Base-by-base conservation (phyloP, 306 rosid genomes). In the Vachellia pachyceras region DNA sequence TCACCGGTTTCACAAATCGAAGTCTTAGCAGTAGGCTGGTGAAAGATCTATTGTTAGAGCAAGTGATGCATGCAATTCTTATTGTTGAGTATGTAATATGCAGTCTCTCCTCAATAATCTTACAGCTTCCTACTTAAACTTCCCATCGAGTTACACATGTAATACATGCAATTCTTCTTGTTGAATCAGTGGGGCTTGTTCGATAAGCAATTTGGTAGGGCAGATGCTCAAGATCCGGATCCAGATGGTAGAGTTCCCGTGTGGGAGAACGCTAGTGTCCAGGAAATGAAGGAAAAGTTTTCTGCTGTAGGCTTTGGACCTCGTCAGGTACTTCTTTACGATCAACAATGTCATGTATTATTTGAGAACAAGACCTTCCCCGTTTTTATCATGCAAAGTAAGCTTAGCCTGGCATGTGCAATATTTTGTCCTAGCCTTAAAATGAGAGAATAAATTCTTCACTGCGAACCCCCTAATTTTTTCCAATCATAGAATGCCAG, bases 221-320 rank as follows among this genome's bases (percentile, higher is more conserved):
- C 84, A n/a, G 99, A 95, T 85, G 22, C 98, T 71, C 84, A 93
- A 85, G 99, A 87, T 47, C 89, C 98, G 12, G 99, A 95, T 87
- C 99, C 97, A 73, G 98, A 93, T 74, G 97, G 97, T 41, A 91
- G 98, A 85, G 84, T 95, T 81, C 99, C 99, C 67, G 35, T 71
- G 52, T 95, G 99, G 99, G 92, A 81, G 79, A 93, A 88, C 66
- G 96, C 92, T 37, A 95, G 87, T 77, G 97, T 95, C 15, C 73
- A 93, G 86, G 97, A 91, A 87, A 90, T 93, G 91, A 93, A 95
- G 83, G 93, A 93, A 75, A 95, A 93, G 83, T 95, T 95, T 82
- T 61, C 89, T 60, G 90, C 96, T 18, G 76, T 93, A 71, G 99
- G 99, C 82, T 78, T 93, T 37, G 99, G 99, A 57, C 99, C 99